Evolutionary conservation across 768 basidiomycete genomes (phyloP).

Genomic region (Rhodotorula paludigena): DNA sequence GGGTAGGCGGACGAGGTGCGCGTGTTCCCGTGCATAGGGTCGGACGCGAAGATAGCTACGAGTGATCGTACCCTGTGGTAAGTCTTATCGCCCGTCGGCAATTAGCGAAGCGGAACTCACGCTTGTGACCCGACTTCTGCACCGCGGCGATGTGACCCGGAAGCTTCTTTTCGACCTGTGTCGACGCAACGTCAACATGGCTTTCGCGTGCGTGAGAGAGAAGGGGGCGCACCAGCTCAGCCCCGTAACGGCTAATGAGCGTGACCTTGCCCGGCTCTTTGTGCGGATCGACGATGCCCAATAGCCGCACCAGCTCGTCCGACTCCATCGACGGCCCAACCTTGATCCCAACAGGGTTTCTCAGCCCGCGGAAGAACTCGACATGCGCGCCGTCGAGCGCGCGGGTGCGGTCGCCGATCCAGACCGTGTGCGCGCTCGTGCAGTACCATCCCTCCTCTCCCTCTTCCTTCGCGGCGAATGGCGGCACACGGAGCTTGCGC

Average conservation of each 20-base stretch:
- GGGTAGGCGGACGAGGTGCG: conserved; percentile 63
- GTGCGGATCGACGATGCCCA: conserved; percentile 81
- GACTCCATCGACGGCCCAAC: conserved; percentile 80
- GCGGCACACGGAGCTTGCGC: conserved; percentile 48
- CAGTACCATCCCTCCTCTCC: conserved; percentile 31
- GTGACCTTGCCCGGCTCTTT: conserved; percentile 78
- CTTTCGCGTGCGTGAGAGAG: background rate
- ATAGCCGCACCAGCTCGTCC: conserved; percentile 68
- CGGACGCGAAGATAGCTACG: conserved; percentile 81
- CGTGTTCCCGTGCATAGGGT: conserved; percentile 99
- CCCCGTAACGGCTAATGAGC: conserved; percentile 89
- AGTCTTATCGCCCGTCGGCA: background rate
- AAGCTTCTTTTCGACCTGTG: conserved; percentile 67
- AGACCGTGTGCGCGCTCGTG: conserved; percentile 58
- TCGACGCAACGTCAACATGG: background rate
- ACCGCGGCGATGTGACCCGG: conserved; percentile 77
- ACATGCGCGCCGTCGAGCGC: conserved; percentile 89
- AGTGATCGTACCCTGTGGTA: background rate
- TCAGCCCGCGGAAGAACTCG: conserved; percentile 82
- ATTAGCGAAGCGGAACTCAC: background rate
- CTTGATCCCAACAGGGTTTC: conserved; percentile 93
- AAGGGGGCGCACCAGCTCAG: conserved; percentile 59
- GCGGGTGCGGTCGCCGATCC: conserved; percentile 94
- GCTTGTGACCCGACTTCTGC: conserved; percentile 67
- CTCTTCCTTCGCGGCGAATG: conserved; percentile 14